phyloP scores from a whole-genome alignment of 257 asterid genomes.

The Eucommia ulmoides region DNA sequence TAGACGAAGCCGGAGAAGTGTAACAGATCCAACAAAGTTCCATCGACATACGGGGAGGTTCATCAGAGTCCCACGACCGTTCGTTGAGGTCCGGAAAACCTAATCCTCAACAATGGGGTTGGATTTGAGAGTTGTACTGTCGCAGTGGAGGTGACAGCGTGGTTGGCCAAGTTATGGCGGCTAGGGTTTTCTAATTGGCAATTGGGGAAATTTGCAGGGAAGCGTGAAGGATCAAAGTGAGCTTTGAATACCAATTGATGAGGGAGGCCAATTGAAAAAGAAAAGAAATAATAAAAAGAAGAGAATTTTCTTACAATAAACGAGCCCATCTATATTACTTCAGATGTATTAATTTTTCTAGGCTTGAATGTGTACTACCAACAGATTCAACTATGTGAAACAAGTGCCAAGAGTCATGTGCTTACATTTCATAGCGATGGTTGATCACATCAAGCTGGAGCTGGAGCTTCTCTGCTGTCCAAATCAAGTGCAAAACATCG shows the following conservation, averaged over 20 bases:
- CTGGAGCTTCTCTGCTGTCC: slow-evolving; percentile 65
- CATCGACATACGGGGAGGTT: too few relatives aligned
- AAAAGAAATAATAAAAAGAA: too few relatives aligned
- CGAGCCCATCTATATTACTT: background rate
- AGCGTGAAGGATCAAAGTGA: too few relatives aligned
- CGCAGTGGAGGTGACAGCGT: background rate
- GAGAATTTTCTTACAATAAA: background rate
- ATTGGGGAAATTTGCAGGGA: too few relatives aligned
- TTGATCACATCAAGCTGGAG: slow-evolving; percentile 57
- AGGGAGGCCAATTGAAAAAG: too few relatives aligned
- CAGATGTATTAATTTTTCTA: background rate
- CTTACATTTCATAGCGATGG: slow-evolving; percentile 51
- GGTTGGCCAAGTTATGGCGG: background rate
- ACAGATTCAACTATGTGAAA: background rate
- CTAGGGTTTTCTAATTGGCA: background rate
- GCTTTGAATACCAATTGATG: too few relatives aligned
- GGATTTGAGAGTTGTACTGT: too few relatives aligned
- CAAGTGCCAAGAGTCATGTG: slow-evolving; percentile 1
- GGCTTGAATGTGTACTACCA: background rate
- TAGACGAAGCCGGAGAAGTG: too few relatives aligned
- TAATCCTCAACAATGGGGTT: too few relatives aligned
- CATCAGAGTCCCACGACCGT: too few relatives aligned
- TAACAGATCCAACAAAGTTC: too few relatives aligned
- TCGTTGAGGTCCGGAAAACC: too few relatives aligned
- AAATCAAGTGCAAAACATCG: slow-evolving; percentile 55